Evolutionary conservation across 371 early-diverging fungal genomes (phyloP), one percentile per base, ranked within the genome.

Genomic region (Lichtheimia hyalospora): DNA sequence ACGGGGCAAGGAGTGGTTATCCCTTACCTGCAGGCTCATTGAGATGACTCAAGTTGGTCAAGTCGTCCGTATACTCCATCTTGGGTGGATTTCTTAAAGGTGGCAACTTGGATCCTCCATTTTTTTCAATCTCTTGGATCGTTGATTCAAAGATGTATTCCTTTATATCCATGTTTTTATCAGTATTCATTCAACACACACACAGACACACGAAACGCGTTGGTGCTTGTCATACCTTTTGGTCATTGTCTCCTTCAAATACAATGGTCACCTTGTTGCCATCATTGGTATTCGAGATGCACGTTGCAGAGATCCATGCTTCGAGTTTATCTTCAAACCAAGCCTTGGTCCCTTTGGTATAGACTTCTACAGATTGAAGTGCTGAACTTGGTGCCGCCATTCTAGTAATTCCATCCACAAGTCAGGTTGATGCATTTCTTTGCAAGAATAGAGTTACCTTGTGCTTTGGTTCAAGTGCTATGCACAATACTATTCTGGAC

Each of bases 41-140:
- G 34, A 95, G 84, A 72, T 96, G 92, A 71, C 93, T 92, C 41
- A 96, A 82, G 61, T 85, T 91, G 5, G 96, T 94, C 70, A 96
- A 72, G 70, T 95, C 97, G 71, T 98, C 97, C 46, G 89, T 90
- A 54, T 92, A 90, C 62, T 96, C 96, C 60, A 92, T 79, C 40
- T 85, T 79, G 1, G 92, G 92, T 18, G 98, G 96, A 67, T 96
- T 96, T 73, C 93, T 87, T 52, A 96, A 77, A 12, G 94, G 95
- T 21, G 95, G 96, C 27, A 96, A 75, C 49, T 81, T 83, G 39
- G 83, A 79, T 62, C 78, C 84, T 63, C 86, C 84, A 40, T 65
- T 67, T 58, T 84, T 85, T 40, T 80, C 71, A 12, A 95, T 78
- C 67, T 94, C 90, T 41, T 69, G 70, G 21, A 90, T 53, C 8